Evolutionary conservation across 2,329 filamentous ascomycete genomes (phyloP).

Genomic region (Madurella mycetomatis): DNA sequence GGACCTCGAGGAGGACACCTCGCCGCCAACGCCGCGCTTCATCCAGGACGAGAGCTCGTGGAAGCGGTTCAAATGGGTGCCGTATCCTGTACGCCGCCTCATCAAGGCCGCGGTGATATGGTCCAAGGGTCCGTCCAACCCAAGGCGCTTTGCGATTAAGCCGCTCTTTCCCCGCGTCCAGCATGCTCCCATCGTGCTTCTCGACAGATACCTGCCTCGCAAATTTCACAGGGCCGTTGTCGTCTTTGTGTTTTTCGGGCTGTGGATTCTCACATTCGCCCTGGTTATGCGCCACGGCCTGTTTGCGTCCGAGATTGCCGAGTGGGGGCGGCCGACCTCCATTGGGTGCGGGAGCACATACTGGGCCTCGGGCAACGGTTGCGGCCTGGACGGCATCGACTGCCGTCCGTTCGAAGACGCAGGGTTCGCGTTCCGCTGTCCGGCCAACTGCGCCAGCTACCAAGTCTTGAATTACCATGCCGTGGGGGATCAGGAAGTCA

Average conservation of each 20-base stretch:
- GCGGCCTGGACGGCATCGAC: conserved; percentile 67
- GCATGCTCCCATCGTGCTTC: conserved; percentile 57
- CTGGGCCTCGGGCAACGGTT: conserved; percentile 67
- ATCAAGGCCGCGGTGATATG: conserved; percentile 42
- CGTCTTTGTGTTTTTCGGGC: conserved; percentile 54
- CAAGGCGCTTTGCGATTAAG: conserved; percentile 48
- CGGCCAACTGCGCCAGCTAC: conserved; percentile 64
- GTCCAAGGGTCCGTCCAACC: conserved; percentile 53
- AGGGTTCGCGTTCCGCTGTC: conserved; percentile 69
- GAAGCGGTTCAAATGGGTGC: conserved; percentile 56
- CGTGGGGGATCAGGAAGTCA: conserved; percentile 64
- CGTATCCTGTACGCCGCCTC: conserved; percentile 49
- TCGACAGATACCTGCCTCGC: conserved; percentile 60
- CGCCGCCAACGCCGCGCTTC: conserved; percentile 54
- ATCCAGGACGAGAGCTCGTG: conserved; percentile 50
- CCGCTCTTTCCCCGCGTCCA: conserved; percentile 64
- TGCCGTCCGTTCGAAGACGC: conserved; percentile 71
- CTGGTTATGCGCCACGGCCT: conserved; percentile 63
- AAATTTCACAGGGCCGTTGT: conserved; percentile 55
- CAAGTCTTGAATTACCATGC: conserved; percentile 67
- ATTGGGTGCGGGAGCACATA: conserved; percentile 66
- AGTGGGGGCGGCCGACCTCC: conserved; percentile 61
- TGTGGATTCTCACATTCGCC: conserved; percentile 67
- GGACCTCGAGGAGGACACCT: conserved; percentile 42
- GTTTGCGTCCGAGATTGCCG: conserved; percentile 56